phyloP scores from a whole-genome alignment of 1,284 basidiomycete species.

The Ganoderma resinaceum region DNA sequence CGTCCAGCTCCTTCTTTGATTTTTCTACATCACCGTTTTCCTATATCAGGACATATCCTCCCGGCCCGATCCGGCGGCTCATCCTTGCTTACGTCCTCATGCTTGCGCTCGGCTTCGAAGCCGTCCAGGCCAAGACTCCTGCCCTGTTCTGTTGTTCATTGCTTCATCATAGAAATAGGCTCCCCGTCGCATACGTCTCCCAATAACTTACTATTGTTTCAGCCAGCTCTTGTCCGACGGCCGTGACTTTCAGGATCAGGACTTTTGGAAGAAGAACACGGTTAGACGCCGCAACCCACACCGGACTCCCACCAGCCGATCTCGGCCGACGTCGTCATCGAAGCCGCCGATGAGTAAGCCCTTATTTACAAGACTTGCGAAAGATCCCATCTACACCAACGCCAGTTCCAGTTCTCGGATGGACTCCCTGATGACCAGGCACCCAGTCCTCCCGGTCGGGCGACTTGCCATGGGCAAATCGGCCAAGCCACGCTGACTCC shows the following conservation, averaged over 20 bases:
- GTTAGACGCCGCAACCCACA: not conserved
- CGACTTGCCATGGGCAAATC: not conserved
- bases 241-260: not conserved
- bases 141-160: too few relatives aligned
- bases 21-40: slow-evolving; percentile 19
- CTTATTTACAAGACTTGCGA: not conserved
- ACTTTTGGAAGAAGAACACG: not conserved
- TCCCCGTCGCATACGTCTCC: too few relatives aligned
- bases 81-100: slow-evolving; percentile 25
- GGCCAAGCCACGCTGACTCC: not conserved
- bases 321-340: slow-evolving; percentile 14
- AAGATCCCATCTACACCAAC: not conserved
- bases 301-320: slow-evolving; percentile 3
- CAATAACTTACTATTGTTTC: too few relatives aligned
- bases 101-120: slow-evolving; percentile 7
- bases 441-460: not conserved
- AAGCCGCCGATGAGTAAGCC: not conserved
- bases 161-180: too few relatives aligned
- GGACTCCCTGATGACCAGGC: not conserved
- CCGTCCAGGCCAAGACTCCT: not conserved
- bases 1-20: slow-evolving; percentile 14
- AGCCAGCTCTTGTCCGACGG: not conserved
- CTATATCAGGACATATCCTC: slow-evolving; percentile 16
- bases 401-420: not conserved
- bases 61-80: slow-evolving; percentile 21